phyloP scores from a whole-genome alignment of 768 basidiomycete species.

The Suillus luteus region DNA sequence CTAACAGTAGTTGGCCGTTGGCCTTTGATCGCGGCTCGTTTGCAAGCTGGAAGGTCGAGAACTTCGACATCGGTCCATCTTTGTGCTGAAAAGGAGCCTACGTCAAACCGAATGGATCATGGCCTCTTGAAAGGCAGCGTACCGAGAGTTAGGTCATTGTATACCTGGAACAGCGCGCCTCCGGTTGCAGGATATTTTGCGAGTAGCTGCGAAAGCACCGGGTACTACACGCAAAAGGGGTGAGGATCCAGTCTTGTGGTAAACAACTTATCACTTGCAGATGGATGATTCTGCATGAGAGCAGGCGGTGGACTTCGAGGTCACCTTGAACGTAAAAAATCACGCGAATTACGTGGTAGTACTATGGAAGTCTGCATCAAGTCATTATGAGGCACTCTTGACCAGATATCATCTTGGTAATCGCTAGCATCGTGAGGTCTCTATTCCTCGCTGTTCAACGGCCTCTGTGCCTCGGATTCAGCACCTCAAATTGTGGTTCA shows the following conservation, averaged over 20 bases:
- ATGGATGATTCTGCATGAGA: conserved; percentile 9
- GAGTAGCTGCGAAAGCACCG: conserved; percentile 47
- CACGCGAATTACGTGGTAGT: conserved; percentile 5
- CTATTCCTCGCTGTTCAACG: conserved; percentile 19
- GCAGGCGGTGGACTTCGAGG: neutral
- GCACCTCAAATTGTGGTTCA: neutral
- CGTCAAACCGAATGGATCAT: conserved; percentile 2
- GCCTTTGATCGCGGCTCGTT: conserved; percentile 61
- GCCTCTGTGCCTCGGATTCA: conserved; percentile 31
- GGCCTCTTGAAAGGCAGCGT: conserved; percentile 10
- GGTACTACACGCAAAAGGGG: conserved; percentile 38
- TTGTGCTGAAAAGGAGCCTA: conserved; percentile 51
- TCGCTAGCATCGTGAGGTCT: conserved; percentile 22
- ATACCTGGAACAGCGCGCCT: conserved; percentile 68
- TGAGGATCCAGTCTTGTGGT: neutral
- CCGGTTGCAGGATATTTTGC: conserved; percentile 64
- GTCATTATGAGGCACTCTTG: neutral
- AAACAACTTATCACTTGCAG: conserved; percentile 4
- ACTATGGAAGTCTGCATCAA: neutral
- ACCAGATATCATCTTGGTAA: conserved; percentile 14
- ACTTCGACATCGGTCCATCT: conserved; percentile 68
- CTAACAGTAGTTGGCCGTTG: conserved; percentile 53
- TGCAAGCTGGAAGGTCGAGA: conserved; percentile 56
- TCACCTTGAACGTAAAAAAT: conserved; percentile 2
- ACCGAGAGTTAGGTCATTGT: conserved; percentile 74